Conservation (phyloP, 2,329 filamentous ascomycete species). For the Whalleya microplaca region DNA sequence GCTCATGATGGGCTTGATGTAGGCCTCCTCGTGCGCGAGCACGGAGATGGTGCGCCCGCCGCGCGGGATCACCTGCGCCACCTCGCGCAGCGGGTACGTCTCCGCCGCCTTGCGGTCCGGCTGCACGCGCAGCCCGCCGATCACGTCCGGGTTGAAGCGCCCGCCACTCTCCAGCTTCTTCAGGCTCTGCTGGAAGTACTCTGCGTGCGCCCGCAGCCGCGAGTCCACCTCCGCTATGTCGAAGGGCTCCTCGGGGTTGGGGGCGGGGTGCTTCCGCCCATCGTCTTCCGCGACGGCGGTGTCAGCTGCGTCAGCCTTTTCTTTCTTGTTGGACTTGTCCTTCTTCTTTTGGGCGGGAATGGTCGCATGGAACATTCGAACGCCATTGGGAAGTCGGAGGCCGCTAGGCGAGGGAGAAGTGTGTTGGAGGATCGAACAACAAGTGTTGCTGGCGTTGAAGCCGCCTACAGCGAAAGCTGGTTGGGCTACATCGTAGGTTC, state of each 20-base stretch:
- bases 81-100: slow-evolving; percentile 56
- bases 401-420: background rate
- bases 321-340: slow-evolving; percentile 5
- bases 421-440: background rate
- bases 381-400: background rate
- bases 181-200: slow-evolving; percentile 46
- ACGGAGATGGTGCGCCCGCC: slow-evolving; percentile 44
- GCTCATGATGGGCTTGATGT: slow-evolving; percentile 59
- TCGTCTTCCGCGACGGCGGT: slow-evolving; percentile 3
- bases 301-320: background rate
- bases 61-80: slow-evolving; percentile 57
- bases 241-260: slow-evolving; percentile 49
- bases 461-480: slow-evolving; percentile 8
- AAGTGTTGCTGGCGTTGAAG: no score
- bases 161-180: slow-evolving; percentile 51
- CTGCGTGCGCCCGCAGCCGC: slow-evolving; percentile 46
- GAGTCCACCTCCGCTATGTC: slow-evolving; percentile 53
- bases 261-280: slow-evolving; percentile 33
- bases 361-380: slow-evolving; percentile 16
- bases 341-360: background rate
- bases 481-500: slow-evolving; percentile 21
- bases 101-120: slow-evolving; percentile 35
- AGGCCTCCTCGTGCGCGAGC: slow-evolving; percentile 44
- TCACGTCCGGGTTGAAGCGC: slow-evolving; percentile 54
- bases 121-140: slow-evolving; percentile 50